Base-by-base conservation (phyloP, 129 eudicot species). In the Silybum marianum region DNA sequence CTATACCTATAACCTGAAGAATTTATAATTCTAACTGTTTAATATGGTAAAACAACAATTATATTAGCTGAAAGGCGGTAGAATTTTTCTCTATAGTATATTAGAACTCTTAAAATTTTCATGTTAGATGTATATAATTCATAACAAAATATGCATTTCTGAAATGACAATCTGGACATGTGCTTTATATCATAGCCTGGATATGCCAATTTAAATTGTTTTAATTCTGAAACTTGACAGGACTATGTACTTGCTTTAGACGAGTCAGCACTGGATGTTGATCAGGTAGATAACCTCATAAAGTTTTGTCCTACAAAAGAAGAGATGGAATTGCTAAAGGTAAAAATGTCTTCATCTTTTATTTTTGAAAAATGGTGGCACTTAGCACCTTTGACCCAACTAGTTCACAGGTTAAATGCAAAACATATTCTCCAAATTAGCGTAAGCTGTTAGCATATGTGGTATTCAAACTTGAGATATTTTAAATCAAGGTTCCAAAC, bases 281-380 rank as follows among this genome's bases (percentile, higher is more conserved):
- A 95, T 86, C 97, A 91, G 87, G 98, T 95, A 87, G 99, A 95
- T 22, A 95, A 95, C 87, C 95, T 95, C 74, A 92, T 93, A 46
- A 95, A 93, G 83, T 95, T 95, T 75, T 95, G 98, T 80, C 99
- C 99, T 76, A 95, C 97, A 58, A 93, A 95, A 85, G 99, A 93
- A 78, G 99, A 95, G 86, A 93, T 91, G 83, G 97, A 93, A 74
- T 71, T 85, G 74, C 89, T 95, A 73, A 91, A 93, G 99, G 99
- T 95, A 78, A 84, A 80, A 84, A 80, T 19, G 28, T 76, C 67
- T 36, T 36, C 18, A 24, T 46, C 4, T 3, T 4, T 23, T 2
- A 2, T 4, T 23, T 23, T 25, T 6, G 48, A 28, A 18, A 58
- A 58, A 58, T 58, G 23, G 23, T 58, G 66, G 22, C 19, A n/a